Base-by-base conservation (phyloP, 257 asterid species). In the Eucommia ulmoides region DNA sequence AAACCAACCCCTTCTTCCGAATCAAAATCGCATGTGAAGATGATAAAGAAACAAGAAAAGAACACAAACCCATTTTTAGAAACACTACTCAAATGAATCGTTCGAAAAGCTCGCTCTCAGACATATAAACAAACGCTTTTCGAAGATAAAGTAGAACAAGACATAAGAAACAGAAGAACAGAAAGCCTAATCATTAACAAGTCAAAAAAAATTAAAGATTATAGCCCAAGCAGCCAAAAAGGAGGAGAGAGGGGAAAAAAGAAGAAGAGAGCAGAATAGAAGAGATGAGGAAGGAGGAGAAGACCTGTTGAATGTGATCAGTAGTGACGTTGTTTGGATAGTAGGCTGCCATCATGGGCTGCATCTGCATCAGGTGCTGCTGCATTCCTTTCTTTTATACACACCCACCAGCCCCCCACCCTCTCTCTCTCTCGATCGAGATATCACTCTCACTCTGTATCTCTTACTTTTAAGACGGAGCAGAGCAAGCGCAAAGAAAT, bases 281-380 rank as follows among this genome's bases (percentile, higher is more conserved):
- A 10, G 55, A 50, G 23, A 18, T 11, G 15, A 21, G 41, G n/a
- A 22, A 42, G 48, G 19, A 29, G 57, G 11, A 52, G 45, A 57
- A 41, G 55, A 79, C 97, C 94, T 89, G 98, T 74, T 89, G 98
- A 71, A 89, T 89, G 55, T 78, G 96, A 82, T 89, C 96, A 78
- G 94, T 84, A 19, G 98, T 89, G 93, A 84, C 89, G 79, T 84
- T 88, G 78, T 55, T 72, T 63, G 88, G 94, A 72, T 82, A 82
- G 62, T 89, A 89, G 82, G 96, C 82, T 76, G 98, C 93, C 98
- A 89, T 89, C 74, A 77, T 81, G 88, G 93, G 88, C 83, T 86
- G 96, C 82, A 81, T 78, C 91, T 89, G 95, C 83, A 85, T 78
- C 96, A 80, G 94, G 94, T 88, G 94, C 93, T 85, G 86, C 70